Percentiles rank a stretch among this genome's conserved stretches.
These are phyloP conservation scores for Aurantiochytrium sp. DNA, from an alignment of 108 stramenopile species.

Conservation along the genomic window DNA sequence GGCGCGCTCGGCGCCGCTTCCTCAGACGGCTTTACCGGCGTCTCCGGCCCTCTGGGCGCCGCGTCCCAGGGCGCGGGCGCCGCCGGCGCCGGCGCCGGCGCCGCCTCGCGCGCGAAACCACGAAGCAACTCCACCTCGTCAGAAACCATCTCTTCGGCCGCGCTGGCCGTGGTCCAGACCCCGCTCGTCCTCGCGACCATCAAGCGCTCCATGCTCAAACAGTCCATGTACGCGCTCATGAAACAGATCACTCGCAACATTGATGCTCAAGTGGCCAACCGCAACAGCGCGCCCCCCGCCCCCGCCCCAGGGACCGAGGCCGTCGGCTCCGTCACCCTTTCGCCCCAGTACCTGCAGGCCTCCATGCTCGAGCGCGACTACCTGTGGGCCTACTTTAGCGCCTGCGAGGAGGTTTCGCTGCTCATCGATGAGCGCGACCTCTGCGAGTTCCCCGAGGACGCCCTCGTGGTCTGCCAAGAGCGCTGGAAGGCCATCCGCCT, in stretches of 20 bases:
- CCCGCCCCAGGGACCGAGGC: not conserved
- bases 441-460: not conserved
- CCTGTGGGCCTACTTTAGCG: constrained; percentile 25
- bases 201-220: constrained; percentile 1
- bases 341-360: not conserved
- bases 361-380: constrained; percentile 15
- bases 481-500: constrained; percentile 18
- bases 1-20: not conserved
- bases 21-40: not conserved
- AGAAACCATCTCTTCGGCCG: not conserved
- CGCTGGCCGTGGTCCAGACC: not conserved
- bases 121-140: constrained; percentile 25
- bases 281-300: not conserved
- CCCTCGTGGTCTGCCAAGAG: not conserved
- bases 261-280: not conserved
- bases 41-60: no score
- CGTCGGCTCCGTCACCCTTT: not conserved
- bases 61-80: no score
- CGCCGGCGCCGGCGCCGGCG: not conserved
- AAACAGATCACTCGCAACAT: constrained; percentile 19
- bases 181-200: not conserved
- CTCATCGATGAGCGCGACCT: constrained; percentile 14
- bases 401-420: not conserved
- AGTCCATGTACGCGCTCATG: constrained; percentile 4
- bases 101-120: not conserved